phyloP scores from a whole-genome alignment of 106 monocot species.

The Platanthera zijinensis region DNA sequence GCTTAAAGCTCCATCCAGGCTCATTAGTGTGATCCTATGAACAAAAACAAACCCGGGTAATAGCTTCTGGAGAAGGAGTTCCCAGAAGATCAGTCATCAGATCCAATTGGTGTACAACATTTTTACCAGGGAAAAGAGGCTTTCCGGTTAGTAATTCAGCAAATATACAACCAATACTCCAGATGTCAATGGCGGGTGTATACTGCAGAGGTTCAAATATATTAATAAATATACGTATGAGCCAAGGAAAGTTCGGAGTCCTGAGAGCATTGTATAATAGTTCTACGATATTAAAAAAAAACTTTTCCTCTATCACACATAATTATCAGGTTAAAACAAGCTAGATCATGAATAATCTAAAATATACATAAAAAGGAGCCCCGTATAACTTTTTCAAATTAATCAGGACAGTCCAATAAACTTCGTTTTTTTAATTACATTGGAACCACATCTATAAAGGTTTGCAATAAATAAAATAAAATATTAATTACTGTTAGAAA shows the following conservation, averaged over 20 bases:
- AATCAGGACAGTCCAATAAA: no score
- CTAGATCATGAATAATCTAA: background rate
- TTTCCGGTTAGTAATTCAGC: constrained; percentile 79
- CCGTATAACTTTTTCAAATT: no score
- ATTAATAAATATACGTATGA: background rate
- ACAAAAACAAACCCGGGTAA: constrained; percentile 45
- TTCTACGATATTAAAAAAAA: background rate
- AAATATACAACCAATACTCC: constrained; percentile 97
- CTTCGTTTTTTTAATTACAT: no score
- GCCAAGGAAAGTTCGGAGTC: background rate
- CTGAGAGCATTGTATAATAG: background rate
- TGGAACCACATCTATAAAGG: no score
- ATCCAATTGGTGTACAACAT: constrained; percentile 91
- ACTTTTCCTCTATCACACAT: background rate
- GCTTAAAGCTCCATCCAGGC: background rate
- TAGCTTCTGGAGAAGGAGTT: constrained; percentile 67
- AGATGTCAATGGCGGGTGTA: constrained; percentile 89
- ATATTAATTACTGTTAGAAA: no score
- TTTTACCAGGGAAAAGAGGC: constrained; percentile 91
- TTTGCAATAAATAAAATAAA: no score
- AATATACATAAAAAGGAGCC: background rate
- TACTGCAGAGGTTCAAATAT: constrained; percentile 37
- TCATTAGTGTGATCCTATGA: constrained; percentile 1
- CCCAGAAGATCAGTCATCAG: constrained; percentile 83
- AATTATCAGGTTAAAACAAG: background rate